Base-by-base conservation (phyloP, 257 asterid species). In the Solanum peruvianum region DNA sequence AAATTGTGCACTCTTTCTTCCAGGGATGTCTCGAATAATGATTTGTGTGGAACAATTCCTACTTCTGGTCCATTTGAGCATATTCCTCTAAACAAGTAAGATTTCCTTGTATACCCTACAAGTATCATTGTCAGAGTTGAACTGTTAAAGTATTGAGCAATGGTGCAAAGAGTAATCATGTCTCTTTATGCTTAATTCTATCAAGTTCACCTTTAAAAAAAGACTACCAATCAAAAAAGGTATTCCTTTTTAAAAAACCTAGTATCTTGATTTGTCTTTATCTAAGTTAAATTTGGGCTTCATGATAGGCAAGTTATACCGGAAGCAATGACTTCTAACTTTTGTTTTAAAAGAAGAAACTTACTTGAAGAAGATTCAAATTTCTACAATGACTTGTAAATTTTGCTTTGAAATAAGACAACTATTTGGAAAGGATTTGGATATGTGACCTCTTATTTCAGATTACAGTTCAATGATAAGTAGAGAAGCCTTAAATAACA, bases 21-120 rank as follows among this genome's bases (percentile, higher is more conserved):
- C 92, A 97, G 99, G 93, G 99, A 97, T 92, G 96, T 97, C 89
- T 94, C 99, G 14, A 94, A 89, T 86, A 97, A 97, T 92, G 88
- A 97, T 81, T 85, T 97, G 82, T 97, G 99, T 52, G 99, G 99
- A 87, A 90, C 98, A 12, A 93, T 97, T 88, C 99, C 99, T 85
- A 90, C 96, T 78, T 90, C 87, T 75, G 98, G 98, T 87, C 93
- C 99, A 87, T 97, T 95, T 89, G 98, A 94, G 93, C 98, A 89
- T 93, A 94, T 97, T 88, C 98, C 99, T 35, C 85, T 95, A 52
- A 93, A 90, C 96, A 97, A 97, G 99, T 97, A 92, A 91, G 85
- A 81, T 49, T 49, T 81, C 45, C 25, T 49, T 81, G 27, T 81
- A 81, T 20, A 49, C 20, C 42, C 45, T 80, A 18, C 85, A 6